phyloP scores from a whole-genome alignment of 2,329 filamentous ascomycete species.

The Colletotrichum lupini region DNA sequence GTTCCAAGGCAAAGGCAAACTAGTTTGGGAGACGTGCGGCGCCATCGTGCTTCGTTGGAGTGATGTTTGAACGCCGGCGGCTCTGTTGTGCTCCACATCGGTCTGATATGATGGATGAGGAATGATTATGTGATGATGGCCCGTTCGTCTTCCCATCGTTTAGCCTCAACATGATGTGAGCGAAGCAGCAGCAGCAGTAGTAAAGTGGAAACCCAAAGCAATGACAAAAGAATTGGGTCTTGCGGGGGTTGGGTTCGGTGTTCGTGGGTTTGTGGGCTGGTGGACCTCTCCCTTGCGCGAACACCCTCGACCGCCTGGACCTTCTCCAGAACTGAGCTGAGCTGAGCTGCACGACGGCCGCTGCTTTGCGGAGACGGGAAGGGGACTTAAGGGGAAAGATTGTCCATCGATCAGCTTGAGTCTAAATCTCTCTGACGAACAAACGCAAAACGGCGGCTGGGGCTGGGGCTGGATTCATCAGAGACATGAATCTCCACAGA shows the following conservation, averaged over 20 bases:
- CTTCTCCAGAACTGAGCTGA: neutral
- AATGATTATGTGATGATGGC: neutral
- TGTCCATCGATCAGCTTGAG: neutral
- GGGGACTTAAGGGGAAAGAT: too few species aligned
- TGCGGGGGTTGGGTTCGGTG: constrained; percentile 3
- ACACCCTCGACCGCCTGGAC: neutral
- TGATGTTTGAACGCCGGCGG: neutral
- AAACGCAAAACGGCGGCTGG: constrained; percentile 1
- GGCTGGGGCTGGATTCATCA: neutral
- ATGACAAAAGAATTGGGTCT: neutral
- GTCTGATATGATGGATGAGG: neutral
- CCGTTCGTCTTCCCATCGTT: neutral
- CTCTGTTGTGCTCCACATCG: constrained; percentile 13
- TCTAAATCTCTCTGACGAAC: neutral
- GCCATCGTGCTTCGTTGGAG: neutral
- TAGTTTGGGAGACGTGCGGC: neutral
- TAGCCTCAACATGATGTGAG: neutral
- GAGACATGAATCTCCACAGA: neutral
- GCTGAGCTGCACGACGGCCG: neutral
- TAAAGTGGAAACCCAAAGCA: neutral
- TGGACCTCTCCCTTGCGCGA: too few species aligned
- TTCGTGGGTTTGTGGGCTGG: neutral
- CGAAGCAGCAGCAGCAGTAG: neutral
- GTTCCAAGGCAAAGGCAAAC: neutral
- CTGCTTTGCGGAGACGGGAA: neutral